Conservation (phyloP, 805 yeast species). For the Wilhelminamyces savonicus region DNA sequence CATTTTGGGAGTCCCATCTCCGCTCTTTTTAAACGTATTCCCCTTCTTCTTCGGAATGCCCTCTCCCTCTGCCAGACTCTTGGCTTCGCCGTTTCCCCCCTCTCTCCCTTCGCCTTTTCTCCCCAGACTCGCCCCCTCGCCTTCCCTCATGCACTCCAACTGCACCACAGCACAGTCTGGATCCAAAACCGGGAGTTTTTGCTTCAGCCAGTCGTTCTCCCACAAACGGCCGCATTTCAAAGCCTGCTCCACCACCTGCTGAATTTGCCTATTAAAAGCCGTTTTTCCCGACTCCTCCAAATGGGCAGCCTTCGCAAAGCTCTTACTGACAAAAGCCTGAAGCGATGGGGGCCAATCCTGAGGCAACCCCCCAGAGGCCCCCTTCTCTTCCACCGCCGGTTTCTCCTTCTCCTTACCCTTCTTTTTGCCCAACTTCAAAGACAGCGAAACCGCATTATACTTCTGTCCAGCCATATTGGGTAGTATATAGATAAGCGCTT, state of each 20-base stretch:
- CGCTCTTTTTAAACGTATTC: too few species aligned
- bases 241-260: conserved; percentile 43
- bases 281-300: conserved; percentile 28
- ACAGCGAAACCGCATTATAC: conserved; percentile 26
- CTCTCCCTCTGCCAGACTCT: too few species aligned
- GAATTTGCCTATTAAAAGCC: conserved; percentile 45
- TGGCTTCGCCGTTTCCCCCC: too few species aligned
- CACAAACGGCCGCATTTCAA: conserved; percentile 36
- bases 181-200: conserved; percentile 42
- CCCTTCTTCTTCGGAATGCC: too few species aligned
- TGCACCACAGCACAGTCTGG: conserved; percentile 3
- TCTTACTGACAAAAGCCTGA: conserved; percentile 42
- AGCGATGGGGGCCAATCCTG: conserved; percentile 49
- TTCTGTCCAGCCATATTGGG: too few species aligned
- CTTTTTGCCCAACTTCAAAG: conserved; percentile 9
- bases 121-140: too few species aligned
- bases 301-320: conserved; percentile 36
- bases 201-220: conserved; percentile 48
- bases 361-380: background rate
- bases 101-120: too few species aligned
- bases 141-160: conserved; percentile 6
- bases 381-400: background rate
- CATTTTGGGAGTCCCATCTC: too few species aligned
- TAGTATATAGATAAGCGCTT: too few species aligned
- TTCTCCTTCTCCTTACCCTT: conserved; percentile 2